A percentile compares a stretch with the other conserved stretches of the same genome.
Conservation (phyloP, 2,329 filamentous ascomycete genomes). For the Arthroderma uncinatum region DNA sequence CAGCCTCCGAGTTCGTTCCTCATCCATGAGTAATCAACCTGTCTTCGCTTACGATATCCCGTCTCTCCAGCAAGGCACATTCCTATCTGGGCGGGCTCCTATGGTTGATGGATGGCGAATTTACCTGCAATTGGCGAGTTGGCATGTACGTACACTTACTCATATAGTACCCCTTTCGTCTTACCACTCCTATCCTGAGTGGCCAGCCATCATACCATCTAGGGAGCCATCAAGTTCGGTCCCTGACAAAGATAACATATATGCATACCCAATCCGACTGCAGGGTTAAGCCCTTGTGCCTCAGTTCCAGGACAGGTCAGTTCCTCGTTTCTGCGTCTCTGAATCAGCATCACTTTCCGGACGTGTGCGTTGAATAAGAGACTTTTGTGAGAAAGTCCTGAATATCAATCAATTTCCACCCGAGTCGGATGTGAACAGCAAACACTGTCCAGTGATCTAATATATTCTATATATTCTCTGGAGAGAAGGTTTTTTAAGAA, state of each 20-base stretch:
- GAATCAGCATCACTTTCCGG: background rate
- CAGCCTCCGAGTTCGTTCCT: background rate
- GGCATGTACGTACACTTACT: background rate
- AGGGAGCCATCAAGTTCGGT: background rate
- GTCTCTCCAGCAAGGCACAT: background rate
- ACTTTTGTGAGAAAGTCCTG: background rate
- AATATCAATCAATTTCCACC: background rate
- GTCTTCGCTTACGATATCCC: background rate
- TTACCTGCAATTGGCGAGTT: background rate
- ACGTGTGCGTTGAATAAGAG: background rate
- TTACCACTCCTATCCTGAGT: background rate
- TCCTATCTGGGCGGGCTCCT: background rate
- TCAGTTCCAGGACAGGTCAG: background rate
- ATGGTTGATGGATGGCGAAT: background rate
- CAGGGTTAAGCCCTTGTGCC: background rate
- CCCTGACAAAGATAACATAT: conserved; percentile 1
- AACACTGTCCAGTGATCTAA: background rate
- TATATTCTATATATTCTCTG: no score
- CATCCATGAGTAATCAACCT: background rate
- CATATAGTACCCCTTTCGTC: background rate
- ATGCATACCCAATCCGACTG: background rate
- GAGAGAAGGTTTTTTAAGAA: background rate
- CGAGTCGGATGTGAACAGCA: background rate
- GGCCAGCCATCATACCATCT: background rate
- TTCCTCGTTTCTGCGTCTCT: background rate